Evolutionary conservation across 495 filamentous ascomycete species (phyloP).

Genomic region (Polyplosphaeria fusca): DNA sequence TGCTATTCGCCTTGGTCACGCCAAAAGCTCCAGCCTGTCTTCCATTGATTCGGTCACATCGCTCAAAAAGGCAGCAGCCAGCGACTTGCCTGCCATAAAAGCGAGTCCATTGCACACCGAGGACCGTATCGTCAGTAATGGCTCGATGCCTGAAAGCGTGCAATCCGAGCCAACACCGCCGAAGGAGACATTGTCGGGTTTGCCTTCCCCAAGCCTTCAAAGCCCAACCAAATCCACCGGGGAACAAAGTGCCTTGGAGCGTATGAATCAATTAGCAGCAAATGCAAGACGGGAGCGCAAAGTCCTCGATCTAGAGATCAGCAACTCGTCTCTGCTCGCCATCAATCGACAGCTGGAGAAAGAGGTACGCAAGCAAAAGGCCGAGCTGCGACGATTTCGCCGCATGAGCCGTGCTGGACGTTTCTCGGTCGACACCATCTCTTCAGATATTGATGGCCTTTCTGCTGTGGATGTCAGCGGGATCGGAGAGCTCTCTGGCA

Average conservation of each 20-base stretch:
- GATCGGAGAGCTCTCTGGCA: slow-evolving; percentile 45
- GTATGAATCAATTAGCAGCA: slow-evolving; percentile 65
- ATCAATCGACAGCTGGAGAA: slow-evolving; percentile 92
- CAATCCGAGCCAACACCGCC: slow-evolving; percentile 13
- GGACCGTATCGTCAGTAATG: slow-evolving; percentile 21
- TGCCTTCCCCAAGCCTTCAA: slow-evolving; percentile 38
- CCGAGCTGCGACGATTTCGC: slow-evolving; percentile 79
- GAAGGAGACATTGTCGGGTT: slow-evolving; percentile 8
- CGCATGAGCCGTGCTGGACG: slow-evolving; percentile 75
- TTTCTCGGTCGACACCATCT: slow-evolving; percentile 51
- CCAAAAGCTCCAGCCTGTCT: slow-evolving; percentile 34
- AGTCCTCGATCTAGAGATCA: slow-evolving; percentile 96
- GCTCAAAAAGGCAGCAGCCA: slow-evolving; percentile 14
- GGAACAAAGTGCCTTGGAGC: slow-evolving; percentile 42
- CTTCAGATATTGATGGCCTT: slow-evolving; percentile 5
- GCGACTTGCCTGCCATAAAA: slow-evolving; percentile 10
- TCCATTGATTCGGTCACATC: slow-evolving; percentile 34
- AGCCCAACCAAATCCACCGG: slow-evolving; percentile 48
- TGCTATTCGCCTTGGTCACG: slow-evolving; percentile 21
- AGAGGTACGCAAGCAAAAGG: slow-evolving; percentile 84
- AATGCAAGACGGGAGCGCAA: slow-evolving; percentile 90
- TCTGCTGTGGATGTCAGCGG: slow-evolving; percentile 17
- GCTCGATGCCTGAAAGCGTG: slow-evolving; percentile 24
- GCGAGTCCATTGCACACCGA: slow-evolving; percentile 23
- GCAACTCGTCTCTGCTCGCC: slow-evolving; percentile 91